These are phyloP conservation scores for Pichia inconspicua DNA, from an alignment of 1,139 yeast species.

Conservation along the genomic window DNA sequence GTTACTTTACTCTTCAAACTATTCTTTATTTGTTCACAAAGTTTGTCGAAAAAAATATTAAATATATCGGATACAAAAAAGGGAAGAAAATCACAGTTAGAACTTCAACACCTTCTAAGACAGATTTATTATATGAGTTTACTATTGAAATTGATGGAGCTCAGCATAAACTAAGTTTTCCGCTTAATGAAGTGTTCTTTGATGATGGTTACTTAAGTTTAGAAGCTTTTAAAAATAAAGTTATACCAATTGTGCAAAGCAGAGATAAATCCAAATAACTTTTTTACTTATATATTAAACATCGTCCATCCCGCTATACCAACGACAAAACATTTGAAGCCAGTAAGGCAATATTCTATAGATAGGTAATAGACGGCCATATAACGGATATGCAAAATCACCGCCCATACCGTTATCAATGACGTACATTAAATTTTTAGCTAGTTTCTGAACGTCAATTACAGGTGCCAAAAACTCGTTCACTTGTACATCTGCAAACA, in stretches of 20 bases:
- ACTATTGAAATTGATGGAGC: conserved; percentile 29
- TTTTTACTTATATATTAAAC: conserved; percentile 1
- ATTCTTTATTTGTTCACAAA: conserved; percentile 42
- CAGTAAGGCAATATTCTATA: conserved; percentile 46
- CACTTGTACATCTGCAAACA: conserved; percentile 58
- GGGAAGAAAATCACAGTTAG: conserved; percentile 34
- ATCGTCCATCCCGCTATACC: conserved; percentile 47
- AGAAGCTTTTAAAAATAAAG: conserved; percentile 31
- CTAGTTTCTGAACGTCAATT: conserved; percentile 37
- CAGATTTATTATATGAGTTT: conserved; percentile 39
- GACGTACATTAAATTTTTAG: conserved; percentile 35
- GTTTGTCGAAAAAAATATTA: conserved; percentile 46
- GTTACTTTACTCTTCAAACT: conserved; percentile 45
- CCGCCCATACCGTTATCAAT: conserved; percentile 47
- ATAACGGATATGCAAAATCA: conserved; percentile 47
- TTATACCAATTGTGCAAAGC: conserved; percentile 19
- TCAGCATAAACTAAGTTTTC: conserved; percentile 25
- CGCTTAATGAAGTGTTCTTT: conserved; percentile 41
- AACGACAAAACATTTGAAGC: conserved; percentile 39
- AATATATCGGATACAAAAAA: conserved; percentile 48
- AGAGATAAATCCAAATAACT: conserved; percentile 12
- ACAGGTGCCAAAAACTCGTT: conserved; percentile 64
- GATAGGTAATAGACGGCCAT: conserved; percentile 50
- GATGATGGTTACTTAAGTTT: conserved; percentile 40
- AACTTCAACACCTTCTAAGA: conserved; percentile 29